Percentiles rank a stretch among this genome's conserved stretches.
Conservation (phyloP, 2,329 filamentous ascomycete species). For the Coleophoma eucalyptorum region DNA sequence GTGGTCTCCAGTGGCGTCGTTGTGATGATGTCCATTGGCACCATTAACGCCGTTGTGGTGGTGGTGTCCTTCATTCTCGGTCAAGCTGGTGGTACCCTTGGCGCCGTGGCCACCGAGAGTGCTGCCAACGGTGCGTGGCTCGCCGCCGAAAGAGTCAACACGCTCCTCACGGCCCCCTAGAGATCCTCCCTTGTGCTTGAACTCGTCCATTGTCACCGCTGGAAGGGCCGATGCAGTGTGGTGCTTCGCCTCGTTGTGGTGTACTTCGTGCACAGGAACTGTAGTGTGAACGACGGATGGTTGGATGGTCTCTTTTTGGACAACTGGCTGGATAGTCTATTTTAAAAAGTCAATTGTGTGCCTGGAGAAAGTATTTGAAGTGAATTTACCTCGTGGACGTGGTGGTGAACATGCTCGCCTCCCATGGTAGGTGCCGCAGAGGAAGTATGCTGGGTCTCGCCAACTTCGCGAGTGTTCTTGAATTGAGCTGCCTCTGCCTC, state of each 20-base stretch:
- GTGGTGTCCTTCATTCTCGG: constrained; percentile 13
- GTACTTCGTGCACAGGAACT: constrained; percentile 67
- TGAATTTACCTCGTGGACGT: constrained; percentile 19
- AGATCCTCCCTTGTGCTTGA: constrained; percentile 48
- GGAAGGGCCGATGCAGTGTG: constrained; percentile 63
- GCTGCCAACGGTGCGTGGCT: constrained; percentile 44
- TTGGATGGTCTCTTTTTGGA: constrained; percentile 66
- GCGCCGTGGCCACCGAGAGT: constrained; percentile 23
- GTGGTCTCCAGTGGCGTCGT: too few species aligned
- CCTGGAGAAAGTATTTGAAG: neutral
- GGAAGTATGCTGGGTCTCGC: constrained; percentile 44
- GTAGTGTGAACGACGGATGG: constrained; percentile 69
- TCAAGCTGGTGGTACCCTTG: constrained; percentile 20
- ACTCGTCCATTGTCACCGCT: constrained; percentile 61
- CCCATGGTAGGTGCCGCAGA: constrained; percentile 44
- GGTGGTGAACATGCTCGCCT: constrained; percentile 63
- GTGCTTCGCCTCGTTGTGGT: constrained; percentile 63
- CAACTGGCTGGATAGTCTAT: constrained; percentile 58
- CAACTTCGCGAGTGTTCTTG: constrained; percentile 42
- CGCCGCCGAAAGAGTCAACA: constrained; percentile 58
- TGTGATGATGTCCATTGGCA: too few species aligned
- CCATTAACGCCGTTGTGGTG: constrained; percentile 3
- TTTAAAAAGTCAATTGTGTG: neutral
- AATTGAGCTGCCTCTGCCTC: constrained; percentile 51
- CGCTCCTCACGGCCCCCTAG: constrained; percentile 51